Evolutionary conservation across 176 grass and related monocot species (phyloP), one percentile per base, ranked within the genome.

Genomic region (Ampelocalamus luodianensis): DNA sequence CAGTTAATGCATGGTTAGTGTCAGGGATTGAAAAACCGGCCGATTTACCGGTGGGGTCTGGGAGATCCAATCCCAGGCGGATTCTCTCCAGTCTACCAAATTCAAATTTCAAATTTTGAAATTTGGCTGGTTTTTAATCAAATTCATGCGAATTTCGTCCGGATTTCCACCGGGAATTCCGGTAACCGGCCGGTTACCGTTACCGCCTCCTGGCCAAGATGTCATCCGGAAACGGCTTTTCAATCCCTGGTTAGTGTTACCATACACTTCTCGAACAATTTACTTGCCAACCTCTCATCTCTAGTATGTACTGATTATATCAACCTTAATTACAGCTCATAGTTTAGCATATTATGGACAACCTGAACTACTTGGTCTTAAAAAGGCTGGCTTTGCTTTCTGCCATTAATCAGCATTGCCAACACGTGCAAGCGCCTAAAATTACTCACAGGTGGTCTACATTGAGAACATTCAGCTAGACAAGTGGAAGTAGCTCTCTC

Each of bases 211-310:
- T n/a, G n/a, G n/a, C n/a, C n/a, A n/a, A n/a, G n/a, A n/a, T n/a
- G n/a, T n/a, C n/a, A n/a, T n/a, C n/a, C n/a, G n/a, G n/a, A n/a
- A n/a, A n/a, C n/a, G n/a, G n/a, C n/a, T n/a, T n/a, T n/a, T n/a
- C n/a, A n/a, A n/a, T n/a, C n/a, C n/a, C n/a, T 64, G 10, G 13
- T 79, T 71, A 61, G 56, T 2, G 1, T 36, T 68, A 88, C 39
- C 1, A 45, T 39, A 46, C 82, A 70, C 3, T 36, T 82, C 4
- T 5, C 1, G 18, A 20, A 58, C 34, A 36, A 38, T 15, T 71
- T 61, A 29, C 68, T 45, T 46, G 68, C 18, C 38, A 82, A 61
- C 17, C 68, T 27, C 24, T 72, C 66, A 60, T 82, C 5, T 59
- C n/a, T 46, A 72, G 6, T 39, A 20, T 48, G 27, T 38, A 54